phyloP scores from a whole-genome alignment of 2,329 filamentous ascomycete species.

The Cladophialophora yegresii region DNA sequence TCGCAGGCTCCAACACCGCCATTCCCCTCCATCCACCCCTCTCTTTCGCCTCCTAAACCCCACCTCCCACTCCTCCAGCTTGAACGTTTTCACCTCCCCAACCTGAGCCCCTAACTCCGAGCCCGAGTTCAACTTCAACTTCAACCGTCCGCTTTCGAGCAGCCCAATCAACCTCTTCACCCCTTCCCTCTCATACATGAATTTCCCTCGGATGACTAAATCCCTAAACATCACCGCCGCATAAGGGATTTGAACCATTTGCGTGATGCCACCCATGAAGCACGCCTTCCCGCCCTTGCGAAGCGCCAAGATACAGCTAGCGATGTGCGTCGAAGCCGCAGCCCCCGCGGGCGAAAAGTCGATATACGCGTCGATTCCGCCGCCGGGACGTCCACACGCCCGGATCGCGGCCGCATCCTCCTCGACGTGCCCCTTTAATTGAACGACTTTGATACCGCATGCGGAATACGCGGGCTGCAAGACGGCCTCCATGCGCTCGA shows the following conservation, averaged over 20 bases:
- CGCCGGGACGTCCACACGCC: slow-evolving; percentile 19
- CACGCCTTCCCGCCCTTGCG: slow-evolving; percentile 20
- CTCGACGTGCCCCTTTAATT: slow-evolving; percentile 46
- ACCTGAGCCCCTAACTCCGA: too few relatives aligned
- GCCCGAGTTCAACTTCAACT: neutral
- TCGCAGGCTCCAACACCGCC: slow-evolving; percentile 6
- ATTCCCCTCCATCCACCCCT: slow-evolving; percentile 11
- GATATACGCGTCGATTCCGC: slow-evolving; percentile 47
- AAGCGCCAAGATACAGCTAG: slow-evolving; percentile 42
- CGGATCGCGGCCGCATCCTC: slow-evolving; percentile 43
- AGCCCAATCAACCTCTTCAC: slow-evolving; percentile 27
- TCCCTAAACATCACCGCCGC: slow-evolving; percentile 20
- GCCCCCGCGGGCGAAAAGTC: slow-evolving; percentile 50
- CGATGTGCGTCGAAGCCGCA: slow-evolving; percentile 42
- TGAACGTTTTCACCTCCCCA: neutral
- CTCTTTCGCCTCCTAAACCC: slow-evolving; percentile 4
- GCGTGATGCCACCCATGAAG: slow-evolving; percentile 32
- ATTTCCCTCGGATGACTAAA: slow-evolving; percentile 33
- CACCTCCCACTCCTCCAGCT: slow-evolving; percentile 12
- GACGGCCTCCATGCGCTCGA: neutral
- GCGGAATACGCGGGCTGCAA: slow-evolving; percentile 2
- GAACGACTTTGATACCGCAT: slow-evolving; percentile 43
- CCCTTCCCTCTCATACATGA: slow-evolving; percentile 32
- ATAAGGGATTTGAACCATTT: slow-evolving; percentile 28
- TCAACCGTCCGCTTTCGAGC: slow-evolving; percentile 29